These are phyloP conservation scores for Candida verbasci DNA, from an alignment of 805 yeast species.

Conservation along the genomic window DNA sequence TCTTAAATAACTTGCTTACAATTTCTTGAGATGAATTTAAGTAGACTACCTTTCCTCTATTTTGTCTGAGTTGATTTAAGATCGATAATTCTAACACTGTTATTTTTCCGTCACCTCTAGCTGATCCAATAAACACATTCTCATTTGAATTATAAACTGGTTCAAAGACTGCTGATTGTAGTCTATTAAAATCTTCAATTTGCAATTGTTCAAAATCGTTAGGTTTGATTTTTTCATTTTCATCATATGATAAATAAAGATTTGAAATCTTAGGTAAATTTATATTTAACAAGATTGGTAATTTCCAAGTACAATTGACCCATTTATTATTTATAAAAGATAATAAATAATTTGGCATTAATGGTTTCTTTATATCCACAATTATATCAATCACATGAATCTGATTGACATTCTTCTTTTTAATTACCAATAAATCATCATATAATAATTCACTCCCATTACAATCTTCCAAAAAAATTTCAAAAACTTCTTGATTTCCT, in stretches of 20 bases:
- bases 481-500: conserved; percentile 60
- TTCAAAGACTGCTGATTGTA: conserved; percentile 71
- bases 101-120: conserved; percentile 77
- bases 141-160: conserved; percentile 54
- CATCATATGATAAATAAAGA: conserved; percentile 25
- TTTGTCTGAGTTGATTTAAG: conserved; percentile 66
- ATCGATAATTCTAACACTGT: conserved; percentile 69
- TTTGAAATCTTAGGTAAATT: conserved; percentile 61
- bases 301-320: conserved; percentile 67
- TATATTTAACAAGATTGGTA: conserved; percentile 55
- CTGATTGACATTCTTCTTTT: conserved; percentile 43
- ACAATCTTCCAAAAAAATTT: conserved; percentile 73
- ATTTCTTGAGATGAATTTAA: conserved; percentile 59
- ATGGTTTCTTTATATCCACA: conserved; percentile 54
- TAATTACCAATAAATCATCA: conserved; percentile 50
- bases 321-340: conserved; percentile 75
- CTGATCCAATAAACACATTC: conserved; percentile 61
- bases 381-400: conserved; percentile 62
- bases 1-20: conserved; percentile 41
- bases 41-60: conserved; percentile 67
- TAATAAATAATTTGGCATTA: conserved; percentile 68
- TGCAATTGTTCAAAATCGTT: conserved; percentile 46
- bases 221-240: conserved; percentile 28
- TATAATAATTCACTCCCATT: conserved; percentile 75
- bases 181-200: conserved; percentile 57